Base-by-base conservation (phyloP, 23 red algal genomes). In the Chondrus crispus region DNA sequence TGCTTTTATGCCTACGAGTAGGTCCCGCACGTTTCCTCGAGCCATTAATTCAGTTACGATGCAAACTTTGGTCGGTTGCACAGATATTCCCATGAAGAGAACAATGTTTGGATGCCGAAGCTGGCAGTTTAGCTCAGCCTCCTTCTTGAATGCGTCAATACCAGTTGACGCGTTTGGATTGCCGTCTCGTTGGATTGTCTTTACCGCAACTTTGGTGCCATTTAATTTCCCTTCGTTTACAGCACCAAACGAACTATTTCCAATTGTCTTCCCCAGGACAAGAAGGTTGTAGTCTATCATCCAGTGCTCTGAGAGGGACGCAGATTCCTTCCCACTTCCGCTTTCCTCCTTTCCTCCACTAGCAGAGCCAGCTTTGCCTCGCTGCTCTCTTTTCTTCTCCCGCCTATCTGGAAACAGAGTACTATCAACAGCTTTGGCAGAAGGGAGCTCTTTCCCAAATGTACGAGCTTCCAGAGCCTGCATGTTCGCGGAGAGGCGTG, bases 101-200 rank as follows among this genome's bases (percentile, higher is more conserved):
- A 98, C 90, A 58, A 98, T 95, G 35, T 98, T 98, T 14, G 95
- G 95, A 63, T 98, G 95, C 39, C 88, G 82, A 58, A 98, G 86
- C 72, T 79, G 78, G 64, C 85, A 84, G 35, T 91, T 88, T 4
- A 98, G 91, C n/a, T 88, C 81, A 35, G 88, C 88, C 54, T 98
- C 95, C 63, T 95, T 98, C 62, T 85, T 91, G 22, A 88, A 96
- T 13, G 55, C 49, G 24, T 72, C 87, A 52, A 91, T 19, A 50
- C 36, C 44, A 16, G 79, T 74, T 22, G 37, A 22, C 46, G 54
- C 37, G 50, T 94, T 60, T 30, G 64, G 37, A 38, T 45, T 50
- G 22, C 73, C 48, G n/a, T 87, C 93, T 36, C 64, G 48, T 30
- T 89, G 68, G 75, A 96, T 96, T 32, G 88, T 96, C 52, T 96